A percentile compares a stretch with the other conserved stretches of the same genome.
Evolutionary conservation across 331 rosid species (phyloP).

Genomic region (Ulmus americana): DNA sequence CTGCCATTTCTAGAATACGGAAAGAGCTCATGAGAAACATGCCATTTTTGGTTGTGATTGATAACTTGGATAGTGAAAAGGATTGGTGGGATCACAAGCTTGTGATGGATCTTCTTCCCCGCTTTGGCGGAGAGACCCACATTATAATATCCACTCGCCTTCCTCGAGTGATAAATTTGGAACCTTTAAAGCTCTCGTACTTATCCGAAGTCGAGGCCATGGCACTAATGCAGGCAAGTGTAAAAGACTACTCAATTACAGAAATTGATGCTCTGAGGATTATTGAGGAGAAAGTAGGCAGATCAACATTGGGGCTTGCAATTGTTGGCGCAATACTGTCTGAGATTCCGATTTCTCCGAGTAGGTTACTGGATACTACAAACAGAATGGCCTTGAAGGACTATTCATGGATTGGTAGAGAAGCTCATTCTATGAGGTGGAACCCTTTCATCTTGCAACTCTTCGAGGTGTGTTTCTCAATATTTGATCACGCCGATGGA

Average conservation of each 20-base stretch:
- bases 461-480: constrained; percentile 81
- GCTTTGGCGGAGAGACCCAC: constrained; percentile 81
- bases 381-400: constrained; percentile 83
- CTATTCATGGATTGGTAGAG: constrained; percentile 59
- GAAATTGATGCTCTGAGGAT: constrained; percentile 70
- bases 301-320: constrained; percentile 70
- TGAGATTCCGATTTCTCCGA: constrained; percentile 77
- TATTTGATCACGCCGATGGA: constrained; percentile 84
- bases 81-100: constrained; percentile 94
- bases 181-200: constrained; percentile 72
- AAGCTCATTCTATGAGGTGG: constrained; percentile 40
- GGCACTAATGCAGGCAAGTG: constrained; percentile 60
- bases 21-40: constrained; percentile 80
- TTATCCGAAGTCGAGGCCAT: constrained; percentile 77
- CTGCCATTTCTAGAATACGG: constrained; percentile 67
- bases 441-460: constrained; percentile 71
- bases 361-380: constrained; percentile 66
- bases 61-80: constrained; percentile 79
- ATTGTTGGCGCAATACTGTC: constrained; percentile 68
- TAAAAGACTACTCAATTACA: constrained; percentile 50
- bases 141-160: constrained; percentile 68
- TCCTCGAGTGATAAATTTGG: constrained; percentile 68
- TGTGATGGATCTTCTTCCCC: constrained; percentile 93
- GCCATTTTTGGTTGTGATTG: constrained; percentile 72
- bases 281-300: constrained; percentile 71